phyloP scores from a whole-genome alignment of 106 monocot genomes.

The Allium sativum region DNA sequence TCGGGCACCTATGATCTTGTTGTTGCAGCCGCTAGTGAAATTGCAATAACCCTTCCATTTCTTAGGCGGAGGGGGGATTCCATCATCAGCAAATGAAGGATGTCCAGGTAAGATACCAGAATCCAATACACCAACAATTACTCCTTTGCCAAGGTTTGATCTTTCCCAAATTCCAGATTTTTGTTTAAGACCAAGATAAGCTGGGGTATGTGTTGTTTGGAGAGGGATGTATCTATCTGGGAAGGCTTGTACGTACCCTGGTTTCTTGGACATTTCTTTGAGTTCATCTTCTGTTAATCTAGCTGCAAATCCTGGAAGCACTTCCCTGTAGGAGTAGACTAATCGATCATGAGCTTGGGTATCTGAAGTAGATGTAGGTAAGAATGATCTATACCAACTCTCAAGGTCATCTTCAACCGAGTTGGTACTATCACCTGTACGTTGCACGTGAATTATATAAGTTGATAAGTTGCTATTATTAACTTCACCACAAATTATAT shows the following conservation, averaged over 20 bases:
- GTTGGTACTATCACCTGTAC: too few relatives aligned
- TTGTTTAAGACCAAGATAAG: constrained; percentile 48
- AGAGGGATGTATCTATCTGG: constrained; percentile 39
- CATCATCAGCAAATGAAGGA: constrained; percentile 57
- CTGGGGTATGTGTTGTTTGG: constrained; percentile 70
- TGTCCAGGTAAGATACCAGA: constrained; percentile 91
- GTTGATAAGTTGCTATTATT: too few relatives aligned
- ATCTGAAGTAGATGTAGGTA: neutral
- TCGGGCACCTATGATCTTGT: constrained; percentile 80
- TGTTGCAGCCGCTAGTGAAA: constrained; percentile 67
- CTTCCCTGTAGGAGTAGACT: constrained; percentile 66
- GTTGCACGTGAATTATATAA: too few relatives aligned
- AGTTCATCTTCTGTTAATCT: constrained; percentile 35
- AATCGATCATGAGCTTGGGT: constrained; percentile 26
- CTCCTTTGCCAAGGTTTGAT: constrained; percentile 28
- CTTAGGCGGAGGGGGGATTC: constrained; percentile 46
- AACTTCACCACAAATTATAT: too few relatives aligned
- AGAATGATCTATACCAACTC: too few relatives aligned
- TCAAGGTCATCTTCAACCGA: too few relatives aligned
- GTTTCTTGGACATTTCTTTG: constrained; percentile 10
- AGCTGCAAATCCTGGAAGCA: constrained; percentile 69
- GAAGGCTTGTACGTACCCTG: constrained; percentile 45
- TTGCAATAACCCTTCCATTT: constrained; percentile 58
- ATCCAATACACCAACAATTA: constrained; percentile 78
- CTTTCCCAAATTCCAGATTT: constrained; percentile 25